These are phyloP conservation scores for Persicaria maculosa DNA, from an alignment of 148 eudicot genomes.

Conservation along the genomic window DNA sequence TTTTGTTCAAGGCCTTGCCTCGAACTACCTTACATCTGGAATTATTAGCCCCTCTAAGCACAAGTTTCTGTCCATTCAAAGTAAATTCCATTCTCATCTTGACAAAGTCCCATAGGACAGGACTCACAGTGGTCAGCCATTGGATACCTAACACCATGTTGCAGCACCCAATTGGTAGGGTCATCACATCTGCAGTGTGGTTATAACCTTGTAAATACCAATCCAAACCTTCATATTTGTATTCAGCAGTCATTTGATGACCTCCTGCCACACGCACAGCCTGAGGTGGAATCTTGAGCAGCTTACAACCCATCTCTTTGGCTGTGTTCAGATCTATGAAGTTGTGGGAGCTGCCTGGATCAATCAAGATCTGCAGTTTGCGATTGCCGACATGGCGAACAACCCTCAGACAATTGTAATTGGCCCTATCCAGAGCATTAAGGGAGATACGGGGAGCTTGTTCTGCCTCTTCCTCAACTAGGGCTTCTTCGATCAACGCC, in stretches of 20 bases:
- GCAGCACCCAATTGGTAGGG: too few species aligned
- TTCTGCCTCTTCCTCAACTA: background rate
- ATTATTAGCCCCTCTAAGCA: background rate
- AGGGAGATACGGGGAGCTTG: conserved; percentile 9
- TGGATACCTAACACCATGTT: too few species aligned
- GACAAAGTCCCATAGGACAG: too few species aligned
- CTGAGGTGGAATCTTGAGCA: background rate
- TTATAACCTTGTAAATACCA: too few species aligned
- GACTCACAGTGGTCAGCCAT: too few species aligned
- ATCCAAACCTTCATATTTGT: background rate
- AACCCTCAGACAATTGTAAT: conserved; percentile 9
- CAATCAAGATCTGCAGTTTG: background rate
- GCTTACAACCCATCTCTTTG: background rate
- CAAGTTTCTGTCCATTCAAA: background rate
- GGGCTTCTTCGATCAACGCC: background rate
- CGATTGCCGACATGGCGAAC: background rate
- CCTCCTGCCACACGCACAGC: conserved; percentile 9
- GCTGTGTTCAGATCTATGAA: background rate
- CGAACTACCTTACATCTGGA: background rate
- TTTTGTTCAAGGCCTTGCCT: background rate
- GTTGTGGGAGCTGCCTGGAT: conserved; percentile 16
- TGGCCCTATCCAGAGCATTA: background rate
- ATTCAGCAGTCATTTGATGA: background rate
- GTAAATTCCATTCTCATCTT: background rate
- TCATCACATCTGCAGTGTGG: too few species aligned